These are phyloP conservation scores for Astraeus odoratus DNA, from an alignment of 768 basidiomycete genomes.

Conservation along the genomic window DNA sequence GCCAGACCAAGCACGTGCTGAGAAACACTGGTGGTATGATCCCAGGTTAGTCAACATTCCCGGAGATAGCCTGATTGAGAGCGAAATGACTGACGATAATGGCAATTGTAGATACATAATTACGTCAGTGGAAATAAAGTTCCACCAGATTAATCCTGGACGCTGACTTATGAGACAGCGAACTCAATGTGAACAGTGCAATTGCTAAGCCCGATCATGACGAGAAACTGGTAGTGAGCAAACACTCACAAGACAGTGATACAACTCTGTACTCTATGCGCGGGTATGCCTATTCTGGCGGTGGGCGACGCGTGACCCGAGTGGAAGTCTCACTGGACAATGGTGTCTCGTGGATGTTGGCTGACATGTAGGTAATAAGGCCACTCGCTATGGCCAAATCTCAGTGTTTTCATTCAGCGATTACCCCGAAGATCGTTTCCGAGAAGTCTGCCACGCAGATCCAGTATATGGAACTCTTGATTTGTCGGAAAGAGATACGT, in stretches of 20 bases:
- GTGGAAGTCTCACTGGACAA: slow-evolving; percentile 54
- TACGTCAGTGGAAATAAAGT: slow-evolving; percentile 19
- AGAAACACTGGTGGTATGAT: slow-evolving; percentile 52
- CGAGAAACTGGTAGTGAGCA: slow-evolving; percentile 30
- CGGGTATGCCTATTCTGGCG: slow-evolving; percentile 60
- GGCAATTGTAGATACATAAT: slow-evolving; percentile 25
- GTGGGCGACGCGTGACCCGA: slow-evolving; percentile 49
- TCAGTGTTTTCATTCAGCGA: slow-evolving; percentile 11
- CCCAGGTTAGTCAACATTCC: slow-evolving; percentile 26
- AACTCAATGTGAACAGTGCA: slow-evolving; percentile 54
- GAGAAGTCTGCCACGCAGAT: slow-evolving; percentile 29
- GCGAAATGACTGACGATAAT: neutral
- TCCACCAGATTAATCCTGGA: neutral
- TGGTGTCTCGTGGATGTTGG: slow-evolving; percentile 42
- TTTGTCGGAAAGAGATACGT: slow-evolving; percentile 40
- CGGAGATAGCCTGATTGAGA: neutral
- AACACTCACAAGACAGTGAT: slow-evolving; percentile 3
- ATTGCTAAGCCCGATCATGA: slow-evolving; percentile 51
- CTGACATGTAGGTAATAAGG: slow-evolving; percentile 29
- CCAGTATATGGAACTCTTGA: slow-evolving; percentile 44
- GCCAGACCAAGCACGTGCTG: slow-evolving; percentile 45
- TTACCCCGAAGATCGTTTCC: slow-evolving; percentile 49
- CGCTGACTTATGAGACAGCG: slow-evolving; percentile 34
- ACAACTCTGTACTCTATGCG: slow-evolving; percentile 31
- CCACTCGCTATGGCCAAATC: neutral